Conservation (phyloP, 2,329 filamentous ascomycete genomes). For the Blastomyces gilchristii region DNA sequence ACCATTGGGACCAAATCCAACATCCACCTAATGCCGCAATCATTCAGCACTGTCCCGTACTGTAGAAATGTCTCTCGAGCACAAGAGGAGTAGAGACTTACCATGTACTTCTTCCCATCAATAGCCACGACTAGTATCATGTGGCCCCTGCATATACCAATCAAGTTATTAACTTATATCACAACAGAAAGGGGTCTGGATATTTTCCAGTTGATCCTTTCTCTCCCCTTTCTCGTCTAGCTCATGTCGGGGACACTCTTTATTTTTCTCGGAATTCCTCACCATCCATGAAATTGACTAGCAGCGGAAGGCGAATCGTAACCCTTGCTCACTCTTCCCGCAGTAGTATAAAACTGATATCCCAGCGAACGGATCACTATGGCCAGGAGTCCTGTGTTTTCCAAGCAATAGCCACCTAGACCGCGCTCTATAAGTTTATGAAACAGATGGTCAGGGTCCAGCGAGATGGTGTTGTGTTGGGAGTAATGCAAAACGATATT, state of each 20-base stretch:
- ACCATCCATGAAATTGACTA: constrained; percentile 42
- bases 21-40: constrained; percentile 42
- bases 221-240: too few relatives aligned
- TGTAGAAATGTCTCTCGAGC: not conserved
- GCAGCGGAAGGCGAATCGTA: constrained; percentile 27
- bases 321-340: constrained; percentile 38
- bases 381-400: constrained; percentile 46
- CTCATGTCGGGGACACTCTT: too few relatives aligned
- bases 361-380: constrained; percentile 44
- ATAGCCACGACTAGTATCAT: constrained; percentile 54
- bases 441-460: constrained; percentile 43
- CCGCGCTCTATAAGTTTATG: constrained; percentile 43
- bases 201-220: not conserved
- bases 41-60: too few relatives aligned
- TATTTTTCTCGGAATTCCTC: constrained; percentile 11
- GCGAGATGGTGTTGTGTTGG: constrained; percentile 37
- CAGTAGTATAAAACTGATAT: constrained; percentile 45
- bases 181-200: not conserved
- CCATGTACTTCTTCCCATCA: constrained; percentile 35
- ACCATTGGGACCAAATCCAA: constrained; percentile 55
- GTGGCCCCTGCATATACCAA: constrained; percentile 34
- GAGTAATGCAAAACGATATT: constrained; percentile 49
- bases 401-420: constrained; percentile 53
- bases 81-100: constrained; percentile 16
- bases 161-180: not conserved